phyloP scores from a whole-genome alignment of 108 stramenopile genomes.

The Fragilaria radians region DNA sequence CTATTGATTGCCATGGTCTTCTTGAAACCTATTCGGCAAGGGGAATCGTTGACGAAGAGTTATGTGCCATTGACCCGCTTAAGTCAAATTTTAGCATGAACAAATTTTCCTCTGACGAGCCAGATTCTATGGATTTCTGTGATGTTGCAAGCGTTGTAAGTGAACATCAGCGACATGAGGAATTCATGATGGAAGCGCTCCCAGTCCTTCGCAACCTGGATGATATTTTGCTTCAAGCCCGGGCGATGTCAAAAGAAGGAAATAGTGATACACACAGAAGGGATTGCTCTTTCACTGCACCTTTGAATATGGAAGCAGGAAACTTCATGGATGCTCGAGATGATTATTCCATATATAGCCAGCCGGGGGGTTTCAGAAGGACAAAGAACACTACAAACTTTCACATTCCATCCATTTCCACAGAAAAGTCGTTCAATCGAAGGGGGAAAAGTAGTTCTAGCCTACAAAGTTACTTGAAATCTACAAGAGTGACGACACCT shows the following conservation, averaged over 20 bases:
- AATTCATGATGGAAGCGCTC: neutral
- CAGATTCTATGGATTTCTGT: no score
- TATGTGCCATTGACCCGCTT: no score
- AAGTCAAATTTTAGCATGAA: no score
- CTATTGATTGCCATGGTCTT: no score
- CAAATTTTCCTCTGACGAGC: no score
- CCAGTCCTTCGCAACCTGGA: neutral
- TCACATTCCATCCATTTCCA: neutral
- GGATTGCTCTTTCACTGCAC: neutral
- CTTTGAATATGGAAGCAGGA: neutral
- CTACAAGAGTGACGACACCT: slow-evolving; percentile 36
- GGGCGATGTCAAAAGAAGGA: neutral
- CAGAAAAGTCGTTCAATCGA: neutral
- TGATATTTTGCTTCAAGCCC: neutral
- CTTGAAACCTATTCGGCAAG: no score
- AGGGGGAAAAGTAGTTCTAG: neutral
- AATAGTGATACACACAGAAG: neutral
- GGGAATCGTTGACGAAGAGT: no score
- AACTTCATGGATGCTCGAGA: neutral
- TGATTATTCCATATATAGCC: neutral
- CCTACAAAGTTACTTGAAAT: slow-evolving; percentile 19
- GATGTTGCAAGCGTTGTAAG: no score
- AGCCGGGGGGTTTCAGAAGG: neutral
- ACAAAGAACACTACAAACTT: neutral
- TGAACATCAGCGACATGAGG: no score